These are phyloP conservation scores for Solanum commersonii DNA, from an alignment of 257 asterid species.

Conservation along the genomic window DNA sequence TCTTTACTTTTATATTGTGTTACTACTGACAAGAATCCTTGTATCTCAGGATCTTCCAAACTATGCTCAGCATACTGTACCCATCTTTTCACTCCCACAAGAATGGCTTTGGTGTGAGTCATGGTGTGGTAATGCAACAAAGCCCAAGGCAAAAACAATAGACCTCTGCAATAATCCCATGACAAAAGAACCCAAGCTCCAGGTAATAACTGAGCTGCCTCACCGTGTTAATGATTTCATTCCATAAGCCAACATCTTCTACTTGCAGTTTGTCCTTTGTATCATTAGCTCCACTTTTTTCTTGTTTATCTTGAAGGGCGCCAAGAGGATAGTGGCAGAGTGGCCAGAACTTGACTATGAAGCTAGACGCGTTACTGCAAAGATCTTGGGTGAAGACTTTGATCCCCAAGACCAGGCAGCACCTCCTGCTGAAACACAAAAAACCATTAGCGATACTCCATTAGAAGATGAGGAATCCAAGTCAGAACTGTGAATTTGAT, in stretches of 20 bases:
- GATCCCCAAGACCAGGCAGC: constrained; percentile 41
- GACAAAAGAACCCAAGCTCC: constrained; percentile 99
- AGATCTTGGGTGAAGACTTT: constrained; percentile 49
- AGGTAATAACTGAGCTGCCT: constrained; percentile 32
- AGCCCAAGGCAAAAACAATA: constrained; percentile 84
- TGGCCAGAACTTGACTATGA: constrained; percentile 97
- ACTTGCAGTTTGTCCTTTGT: not conserved
- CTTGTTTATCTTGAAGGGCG: constrained; percentile 49
- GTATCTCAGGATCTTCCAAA: constrained; percentile 88
- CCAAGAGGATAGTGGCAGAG: constrained; percentile 85
- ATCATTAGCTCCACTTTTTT: not conserved
- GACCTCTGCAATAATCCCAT: constrained; percentile 98
- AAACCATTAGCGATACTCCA: constrained; percentile 10
- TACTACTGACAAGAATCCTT: constrained; percentile 7
- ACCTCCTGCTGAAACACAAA: constrained; percentile 12
- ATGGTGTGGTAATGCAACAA: constrained; percentile 91
- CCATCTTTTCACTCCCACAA: constrained; percentile 95
- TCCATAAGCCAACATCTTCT: not conserved
- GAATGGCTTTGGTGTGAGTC: constrained; percentile 99
- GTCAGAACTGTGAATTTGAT: constrained; percentile 52
- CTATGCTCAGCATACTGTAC: constrained; percentile 95
- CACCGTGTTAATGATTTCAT: not conserved
- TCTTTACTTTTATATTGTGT: not conserved
- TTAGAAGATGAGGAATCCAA: constrained; percentile 54
- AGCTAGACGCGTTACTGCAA: constrained; percentile 77